Conservation (phyloP, 2,329 filamentous ascomycete genomes). For the Aspergillus ibericus region DNA sequence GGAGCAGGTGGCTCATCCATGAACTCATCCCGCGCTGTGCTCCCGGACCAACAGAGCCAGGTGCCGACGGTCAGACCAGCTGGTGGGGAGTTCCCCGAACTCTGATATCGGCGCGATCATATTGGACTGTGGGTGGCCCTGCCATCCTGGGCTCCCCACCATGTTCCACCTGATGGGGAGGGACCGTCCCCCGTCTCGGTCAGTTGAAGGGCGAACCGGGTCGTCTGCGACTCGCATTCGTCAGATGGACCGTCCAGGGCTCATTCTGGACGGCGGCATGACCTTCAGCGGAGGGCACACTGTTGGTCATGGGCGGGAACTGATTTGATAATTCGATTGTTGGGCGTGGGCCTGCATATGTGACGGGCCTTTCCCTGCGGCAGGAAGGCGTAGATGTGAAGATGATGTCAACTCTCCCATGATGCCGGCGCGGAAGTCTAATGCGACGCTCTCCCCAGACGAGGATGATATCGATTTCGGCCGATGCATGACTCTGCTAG, state of each 20-base stretch:
- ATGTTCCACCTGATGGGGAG: constrained; percentile 12
- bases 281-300: constrained; percentile 14
- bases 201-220: constrained; percentile 11
- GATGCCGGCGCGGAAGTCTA: constrained; percentile 24
- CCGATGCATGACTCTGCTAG: constrained; percentile 16
- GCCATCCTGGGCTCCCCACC: constrained; percentile 9
- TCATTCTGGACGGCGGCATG: constrained; percentile 21
- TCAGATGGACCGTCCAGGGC: constrained; percentile 23
- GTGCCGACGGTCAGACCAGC: constrained; percentile 8
- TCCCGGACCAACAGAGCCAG: constrained; percentile 6
- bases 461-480: constrained; percentile 14
- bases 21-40: constrained; percentile 13
- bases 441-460: constrained; percentile 14
- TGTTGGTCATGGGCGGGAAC: constrained; percentile 21
- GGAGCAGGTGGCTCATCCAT: constrained; percentile 17
- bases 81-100: not conserved
- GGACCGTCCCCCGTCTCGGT: constrained; percentile 8
- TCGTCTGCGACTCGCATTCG: constrained; percentile 18
- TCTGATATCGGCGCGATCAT: constrained; percentile 17
- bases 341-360: constrained; percentile 19
- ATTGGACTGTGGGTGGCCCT: constrained; percentile 8
- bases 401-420: constrained; percentile 26
- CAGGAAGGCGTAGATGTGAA: constrained; percentile 18
- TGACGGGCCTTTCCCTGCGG: constrained; percentile 16
- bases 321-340: constrained; percentile 25